Conservation (phyloP, 2,329 filamentous ascomycete species). For the Exophiala oligosperma region DNA sequence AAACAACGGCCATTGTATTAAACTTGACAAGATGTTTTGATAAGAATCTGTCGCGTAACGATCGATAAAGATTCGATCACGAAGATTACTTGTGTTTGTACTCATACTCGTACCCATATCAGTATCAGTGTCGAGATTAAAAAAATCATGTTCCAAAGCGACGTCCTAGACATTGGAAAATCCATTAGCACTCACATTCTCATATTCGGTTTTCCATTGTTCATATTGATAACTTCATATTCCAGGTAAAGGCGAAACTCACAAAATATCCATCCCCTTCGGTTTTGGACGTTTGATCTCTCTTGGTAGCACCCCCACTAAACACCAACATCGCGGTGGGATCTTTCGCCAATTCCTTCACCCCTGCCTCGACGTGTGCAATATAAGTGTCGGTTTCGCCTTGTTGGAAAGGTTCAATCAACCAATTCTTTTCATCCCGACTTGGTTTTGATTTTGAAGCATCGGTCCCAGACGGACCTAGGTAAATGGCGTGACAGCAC, state of each 20-base stretch:
- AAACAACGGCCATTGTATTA: conserved; percentile 54
- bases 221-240: too few species aligned
- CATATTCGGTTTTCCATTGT: too few species aligned
- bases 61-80: conserved; percentile 59
- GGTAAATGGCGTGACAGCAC: conserved; percentile 81
- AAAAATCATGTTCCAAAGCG: conserved; percentile 11
- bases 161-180: conserved; percentile 8
- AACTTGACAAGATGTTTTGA: conserved; percentile 77
- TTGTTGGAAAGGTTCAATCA: conserved; percentile 74
- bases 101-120: too few species aligned
- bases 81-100: neutral
- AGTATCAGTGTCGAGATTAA: neutral
- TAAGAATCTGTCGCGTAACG: conserved; percentile 79
- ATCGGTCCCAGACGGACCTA: conserved; percentile 47
- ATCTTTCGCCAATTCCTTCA: conserved; percentile 51
- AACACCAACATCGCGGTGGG: conserved; percentile 61
- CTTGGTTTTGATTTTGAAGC: too few species aligned
- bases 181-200: too few species aligned
- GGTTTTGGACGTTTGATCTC: conserved; percentile 3
- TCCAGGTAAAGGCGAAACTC: neutral
- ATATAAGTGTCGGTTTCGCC: conserved; percentile 79
- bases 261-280: conserved; percentile 25
- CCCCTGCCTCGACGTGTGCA: conserved; percentile 68
- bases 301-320: conserved; percentile 60
- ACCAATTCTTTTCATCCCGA: conserved; percentile 42